Evolutionary conservation across 2,329 filamentous ascomycete genomes (phyloP), one percentile per base, ranked within the genome.

Genomic region (Amylocarpus encephaloides): DNA sequence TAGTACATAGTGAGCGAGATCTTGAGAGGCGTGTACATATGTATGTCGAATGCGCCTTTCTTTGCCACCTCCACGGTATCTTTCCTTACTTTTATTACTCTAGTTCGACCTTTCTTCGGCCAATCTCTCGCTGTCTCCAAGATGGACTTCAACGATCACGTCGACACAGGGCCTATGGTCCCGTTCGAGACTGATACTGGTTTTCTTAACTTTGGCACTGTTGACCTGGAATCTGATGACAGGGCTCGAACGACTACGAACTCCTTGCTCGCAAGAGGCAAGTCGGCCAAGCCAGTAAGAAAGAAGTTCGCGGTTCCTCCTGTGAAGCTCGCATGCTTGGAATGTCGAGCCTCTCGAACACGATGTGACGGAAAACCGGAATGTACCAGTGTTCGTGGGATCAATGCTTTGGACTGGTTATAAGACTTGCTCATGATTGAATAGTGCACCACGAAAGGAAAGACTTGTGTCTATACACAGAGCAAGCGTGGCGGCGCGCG

Each of bases 241-340:
- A 50, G 48, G 48, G 29, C 35, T n/a, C 36, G 42, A 46, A 35
- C n/a, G 18, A 42, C 13, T 22, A 29, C 19, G 13, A 46, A 46
- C 29, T 18, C 33, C 22, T 15, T n/a, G 7, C 19, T 7, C 36
- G n/a, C 22, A 10, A 15, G 6, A 22, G 35, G 33, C 7, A 56
- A 51, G 42, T 30, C 51, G 12, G 48, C 40, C n/a, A 59, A 59
- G 38, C 43, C 43, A 5, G 26, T 46, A 18, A 53, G 60, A 43
- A 63, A 58, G 58, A 63, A 62, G 45, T 62, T 63, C 36, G 54
- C 55, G 4, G 55, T 59, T 19, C 74, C 73, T 43, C 74, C 74
- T 1, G 73, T 76, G 26, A 77, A 76, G 60, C 67, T 73, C 45
- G 74, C 74, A 18, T 76, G 74, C 56, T 66, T 76, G 50, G 69